A percentile compares a stretch with the other conserved stretches of the same genome.
Evolutionary conservation across 2,329 filamentous ascomycete species (phyloP).

Genomic region (Alternaria sp.): DNA sequence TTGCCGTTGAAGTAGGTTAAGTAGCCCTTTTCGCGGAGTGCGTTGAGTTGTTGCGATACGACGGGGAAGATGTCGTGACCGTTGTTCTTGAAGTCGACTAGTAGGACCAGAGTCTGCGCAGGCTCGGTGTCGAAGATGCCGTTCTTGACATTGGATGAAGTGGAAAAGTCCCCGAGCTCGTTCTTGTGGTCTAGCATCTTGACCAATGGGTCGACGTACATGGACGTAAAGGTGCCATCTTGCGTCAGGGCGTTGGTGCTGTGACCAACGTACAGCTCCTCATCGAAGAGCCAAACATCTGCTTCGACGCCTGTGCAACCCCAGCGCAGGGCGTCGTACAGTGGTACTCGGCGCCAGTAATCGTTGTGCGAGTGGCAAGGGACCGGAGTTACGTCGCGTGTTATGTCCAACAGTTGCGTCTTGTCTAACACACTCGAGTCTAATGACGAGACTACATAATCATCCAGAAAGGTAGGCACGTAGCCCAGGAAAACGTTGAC

Average conservation of each 20-base stretch:
- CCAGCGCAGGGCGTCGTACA: conserved; percentile 62
- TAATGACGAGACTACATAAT: conserved; percentile 40
- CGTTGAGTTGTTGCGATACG: conserved; percentile 51
- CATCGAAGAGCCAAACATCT: conserved; percentile 62
- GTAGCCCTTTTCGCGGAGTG: conserved; percentile 58
- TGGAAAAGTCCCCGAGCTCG: conserved; percentile 42
- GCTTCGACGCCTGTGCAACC: conserved; percentile 65
- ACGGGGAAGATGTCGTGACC: conserved; percentile 47
- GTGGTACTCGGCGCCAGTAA: conserved; percentile 62
- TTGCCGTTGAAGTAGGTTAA: conserved; percentile 59
- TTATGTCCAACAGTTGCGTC: conserved; percentile 55
- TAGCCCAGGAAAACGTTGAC: conserved; percentile 49
- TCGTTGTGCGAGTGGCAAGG: conserved; percentile 66
- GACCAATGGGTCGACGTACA: conserved; percentile 62
- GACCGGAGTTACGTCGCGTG: conserved; percentile 57
- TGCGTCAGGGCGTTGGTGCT: conserved; percentile 55
- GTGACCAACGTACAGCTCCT: conserved; percentile 64
- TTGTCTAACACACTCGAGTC: conserved; percentile 53
- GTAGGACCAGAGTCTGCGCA: conserved; percentile 57
- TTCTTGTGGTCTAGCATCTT: conserved; percentile 60
- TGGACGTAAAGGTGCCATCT: conserved; percentile 56
- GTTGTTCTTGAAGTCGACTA: conserved; percentile 59
- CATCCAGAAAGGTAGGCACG: conserved; percentile 47
- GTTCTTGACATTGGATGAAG: conserved; percentile 39
- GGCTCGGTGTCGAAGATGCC: conserved; percentile 61